A percentile compares a stretch with the other conserved stretches of the same genome.
These are phyloP conservation scores for Cercospora nicotianae DNA, from an alignment of 2,329 filamentous ascomycete species.

Conservation along the genomic window DNA sequence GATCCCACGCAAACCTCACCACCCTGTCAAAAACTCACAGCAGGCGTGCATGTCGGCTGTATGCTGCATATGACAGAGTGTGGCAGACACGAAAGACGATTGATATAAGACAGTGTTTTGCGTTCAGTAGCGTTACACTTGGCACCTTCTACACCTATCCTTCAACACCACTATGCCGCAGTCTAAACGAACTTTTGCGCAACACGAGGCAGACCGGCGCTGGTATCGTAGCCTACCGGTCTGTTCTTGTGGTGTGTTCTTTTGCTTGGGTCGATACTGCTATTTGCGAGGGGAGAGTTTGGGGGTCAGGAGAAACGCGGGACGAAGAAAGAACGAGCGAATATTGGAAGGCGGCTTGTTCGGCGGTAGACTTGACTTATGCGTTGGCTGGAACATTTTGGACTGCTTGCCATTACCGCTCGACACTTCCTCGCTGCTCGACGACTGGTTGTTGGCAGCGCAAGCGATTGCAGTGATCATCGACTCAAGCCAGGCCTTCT, in stretches of 20 bases:
- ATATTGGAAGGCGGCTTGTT: slow-evolving; percentile 8
- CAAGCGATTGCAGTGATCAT: neutral
- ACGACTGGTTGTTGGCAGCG: neutral
- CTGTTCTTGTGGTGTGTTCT: slow-evolving; percentile 15
- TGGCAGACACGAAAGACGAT: neutral
- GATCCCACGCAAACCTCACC: neutral
- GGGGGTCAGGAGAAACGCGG: slow-evolving; percentile 1
- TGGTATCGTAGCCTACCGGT: slow-evolving; percentile 3
- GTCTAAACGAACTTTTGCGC: slow-evolving; percentile 6
- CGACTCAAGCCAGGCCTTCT: neutral
- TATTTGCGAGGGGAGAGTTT: neutral
- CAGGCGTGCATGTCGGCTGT: slow-evolving; percentile 5
- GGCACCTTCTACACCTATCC: neutral
- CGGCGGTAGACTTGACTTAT: neutral
- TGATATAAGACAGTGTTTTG: neutral
- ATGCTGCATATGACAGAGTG: slow-evolving; percentile 6
- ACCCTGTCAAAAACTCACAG: neutral
- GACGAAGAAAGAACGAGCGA: slow-evolving; percentile 7
- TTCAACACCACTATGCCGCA: slow-evolving; percentile 1
- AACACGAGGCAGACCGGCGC: slow-evolving; percentile 1
- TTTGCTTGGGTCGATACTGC: slow-evolving; percentile 17
- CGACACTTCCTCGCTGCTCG: neutral
- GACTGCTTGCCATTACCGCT: neutral
- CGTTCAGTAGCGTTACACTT: neutral
- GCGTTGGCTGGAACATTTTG: neutral